phyloP scores from a whole-genome alignment of 257 asterid species.

The Paulownia fortunei region DNA sequence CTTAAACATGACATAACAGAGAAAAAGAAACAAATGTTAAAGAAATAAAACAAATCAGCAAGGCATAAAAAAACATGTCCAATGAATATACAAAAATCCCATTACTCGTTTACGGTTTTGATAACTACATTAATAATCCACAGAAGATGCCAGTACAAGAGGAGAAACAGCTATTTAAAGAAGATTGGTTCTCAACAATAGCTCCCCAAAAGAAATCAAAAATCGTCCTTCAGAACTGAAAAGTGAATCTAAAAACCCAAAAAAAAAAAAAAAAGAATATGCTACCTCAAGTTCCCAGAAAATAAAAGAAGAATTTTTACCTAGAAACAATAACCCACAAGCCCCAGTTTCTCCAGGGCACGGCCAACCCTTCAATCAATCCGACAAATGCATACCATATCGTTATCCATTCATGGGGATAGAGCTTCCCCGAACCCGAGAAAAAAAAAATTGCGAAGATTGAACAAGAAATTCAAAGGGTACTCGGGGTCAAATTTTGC shows the following conservation, averaged over 20 bases:
- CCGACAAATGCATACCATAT: background rate
- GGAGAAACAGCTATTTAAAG: background rate
- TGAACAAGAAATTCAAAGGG: background rate
- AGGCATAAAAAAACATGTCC: background rate
- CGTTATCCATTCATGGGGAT: conserved; percentile 12
- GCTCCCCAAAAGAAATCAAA: conserved; percentile 23
- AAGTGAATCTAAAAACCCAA: background rate
- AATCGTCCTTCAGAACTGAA: background rate
- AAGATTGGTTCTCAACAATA: background rate
- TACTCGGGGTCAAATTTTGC: background rate
- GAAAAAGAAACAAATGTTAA: background rate
- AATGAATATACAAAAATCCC: background rate
- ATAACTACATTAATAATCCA: background rate
- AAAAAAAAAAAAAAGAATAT: background rate
- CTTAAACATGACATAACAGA: background rate
- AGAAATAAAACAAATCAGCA: background rate
- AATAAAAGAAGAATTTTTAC: conserved; percentile 19
- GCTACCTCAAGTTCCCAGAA: background rate
- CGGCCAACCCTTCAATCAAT: conserved; percentile 18
- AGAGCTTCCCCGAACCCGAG: background rate
- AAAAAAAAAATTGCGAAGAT: background rate
- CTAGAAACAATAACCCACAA: conserved; percentile 5
- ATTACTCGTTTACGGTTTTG: background rate
- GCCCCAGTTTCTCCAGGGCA: background rate
- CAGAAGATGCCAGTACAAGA: conserved; percentile 2